Conservation (phyloP, 2,329 filamentous ascomycete species). For the Tolypocladium album region DNA sequence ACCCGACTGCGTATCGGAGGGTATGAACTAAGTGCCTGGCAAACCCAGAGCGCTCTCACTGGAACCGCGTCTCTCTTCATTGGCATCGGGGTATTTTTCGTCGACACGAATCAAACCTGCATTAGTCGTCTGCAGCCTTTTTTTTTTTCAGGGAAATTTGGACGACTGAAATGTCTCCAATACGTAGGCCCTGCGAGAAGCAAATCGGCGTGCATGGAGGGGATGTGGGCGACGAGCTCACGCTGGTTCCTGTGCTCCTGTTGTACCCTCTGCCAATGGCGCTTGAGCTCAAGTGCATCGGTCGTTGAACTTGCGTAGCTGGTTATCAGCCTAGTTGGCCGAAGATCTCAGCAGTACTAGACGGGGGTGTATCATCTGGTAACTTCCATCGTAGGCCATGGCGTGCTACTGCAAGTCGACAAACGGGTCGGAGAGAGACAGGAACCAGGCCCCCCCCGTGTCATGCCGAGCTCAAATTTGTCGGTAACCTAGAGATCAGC, state of each 20-base stretch:
- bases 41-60: not conserved
- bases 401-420: not conserved
- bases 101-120: conserved; percentile 11
- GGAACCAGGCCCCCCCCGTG: too few species aligned
- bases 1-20: not conserved
- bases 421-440: too few species aligned
- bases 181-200: conserved; percentile 1
- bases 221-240: conserved; percentile 5
- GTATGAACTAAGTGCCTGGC: not conserved
- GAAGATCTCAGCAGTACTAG: too few species aligned
- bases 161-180: not conserved
- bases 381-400: too few species aligned
- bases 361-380: too few species aligned
- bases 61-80: not conserved
- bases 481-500: not conserved
- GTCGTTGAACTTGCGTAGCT: not conserved
- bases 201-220: conserved; percentile 3
- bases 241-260: not conserved
- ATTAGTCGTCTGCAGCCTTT: not conserved
- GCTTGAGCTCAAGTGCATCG: conserved; percentile 2
- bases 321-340: not conserved
- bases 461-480: not conserved
- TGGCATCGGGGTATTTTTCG: conserved; percentile 5
- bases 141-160: not conserved
- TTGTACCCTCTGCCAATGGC: conserved; percentile 2